phyloP scores from a whole-genome alignment of 78 protist genomes.

The Blattamonas nauphoetae region DNA sequence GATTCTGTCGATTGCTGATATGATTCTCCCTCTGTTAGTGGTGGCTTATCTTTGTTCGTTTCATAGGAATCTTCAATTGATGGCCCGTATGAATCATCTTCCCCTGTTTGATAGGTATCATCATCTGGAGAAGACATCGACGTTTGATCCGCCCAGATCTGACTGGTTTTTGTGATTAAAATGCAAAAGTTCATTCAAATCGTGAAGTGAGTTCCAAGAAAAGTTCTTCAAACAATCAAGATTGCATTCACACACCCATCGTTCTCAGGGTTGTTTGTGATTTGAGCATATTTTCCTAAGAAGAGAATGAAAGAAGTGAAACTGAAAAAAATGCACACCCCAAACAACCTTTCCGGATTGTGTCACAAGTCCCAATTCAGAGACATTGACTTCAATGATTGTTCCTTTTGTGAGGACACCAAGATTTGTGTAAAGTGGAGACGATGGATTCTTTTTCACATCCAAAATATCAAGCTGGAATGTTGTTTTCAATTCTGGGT shows the following conservation, averaged over 20 bases:
- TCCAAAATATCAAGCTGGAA: constrained; percentile 89
- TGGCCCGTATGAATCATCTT: no score
- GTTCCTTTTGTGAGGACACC: constrained; percentile 99
- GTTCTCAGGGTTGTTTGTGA: constrained; percentile 97
- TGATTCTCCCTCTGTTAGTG: no score
- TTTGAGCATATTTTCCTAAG: constrained; percentile 92
- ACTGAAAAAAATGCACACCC: constrained; percentile 51
- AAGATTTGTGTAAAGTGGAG: constrained; percentile 70
- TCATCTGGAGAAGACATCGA: no score
- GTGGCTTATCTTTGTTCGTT: no score
- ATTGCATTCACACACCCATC: constrained; percentile 98
- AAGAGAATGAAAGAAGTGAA: no score
- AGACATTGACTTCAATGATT: constrained; percentile 91
- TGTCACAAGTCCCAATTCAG: constrained; percentile 95
- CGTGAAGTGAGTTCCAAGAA: no score
- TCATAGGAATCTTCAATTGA: no score
- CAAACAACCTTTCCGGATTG: constrained; percentile 95
- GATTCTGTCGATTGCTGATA: no score
- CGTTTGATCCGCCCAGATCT: no score
- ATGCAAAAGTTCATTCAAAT: no score
- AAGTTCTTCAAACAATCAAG: constrained; percentile 89
- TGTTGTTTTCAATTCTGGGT: constrained; percentile 94
- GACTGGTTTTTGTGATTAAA: no score
- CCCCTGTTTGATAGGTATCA: no score
- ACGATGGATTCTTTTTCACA: constrained; percentile 53